Evolutionary conservation across 1,139 yeast species (phyloP), one percentile per base, ranked within the genome.

Genomic region (Lodderomyces theae): DNA sequence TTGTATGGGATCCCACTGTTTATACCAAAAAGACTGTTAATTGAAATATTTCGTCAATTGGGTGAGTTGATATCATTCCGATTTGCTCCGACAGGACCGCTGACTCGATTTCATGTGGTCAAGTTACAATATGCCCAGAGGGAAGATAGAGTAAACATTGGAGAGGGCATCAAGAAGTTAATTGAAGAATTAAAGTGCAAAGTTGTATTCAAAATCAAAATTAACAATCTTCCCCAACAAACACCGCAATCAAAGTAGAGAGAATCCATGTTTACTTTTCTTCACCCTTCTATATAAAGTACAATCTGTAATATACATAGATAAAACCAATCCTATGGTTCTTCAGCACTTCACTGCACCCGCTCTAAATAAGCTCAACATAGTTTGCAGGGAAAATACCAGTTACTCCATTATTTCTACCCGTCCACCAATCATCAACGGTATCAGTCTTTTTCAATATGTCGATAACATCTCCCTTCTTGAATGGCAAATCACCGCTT

Each of bases 381-480:
- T 92, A 92, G 60, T 92, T 92, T 2, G 98, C 98, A 8, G 98
- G 98, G 74, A 92, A 92, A 19, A 90, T 89, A 38, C 98, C 98
- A 49, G 87, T 86, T 43, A 64, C 66, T 5, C 95, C 94, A 52
- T 85, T 86, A 45, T 81, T 72, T 57, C 85, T 79, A 15, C 98
- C 98, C 0, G 96, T 89, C 98, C 98, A 92, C 98, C 98, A 92
- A 60, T 92, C 98, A 60, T 92, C 95, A 38, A 81, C 79, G 10
- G 96, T 84, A 12, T 85, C 89, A 11, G 95, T 79, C 61, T 85
- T 87, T 61, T 89, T 87, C 39, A 86, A 68, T 50, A 92, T 85
- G 34, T 87, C 85, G 53, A 92, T 86, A n/a, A 87, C 86, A 61
- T 92, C 98, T 42, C 98, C 98, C 68, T 92, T 92, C 51, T 79